Evolutionary conservation across 768 basidiomycete species (phyloP).

Genomic region (Lactarius deliciosus): DNA sequence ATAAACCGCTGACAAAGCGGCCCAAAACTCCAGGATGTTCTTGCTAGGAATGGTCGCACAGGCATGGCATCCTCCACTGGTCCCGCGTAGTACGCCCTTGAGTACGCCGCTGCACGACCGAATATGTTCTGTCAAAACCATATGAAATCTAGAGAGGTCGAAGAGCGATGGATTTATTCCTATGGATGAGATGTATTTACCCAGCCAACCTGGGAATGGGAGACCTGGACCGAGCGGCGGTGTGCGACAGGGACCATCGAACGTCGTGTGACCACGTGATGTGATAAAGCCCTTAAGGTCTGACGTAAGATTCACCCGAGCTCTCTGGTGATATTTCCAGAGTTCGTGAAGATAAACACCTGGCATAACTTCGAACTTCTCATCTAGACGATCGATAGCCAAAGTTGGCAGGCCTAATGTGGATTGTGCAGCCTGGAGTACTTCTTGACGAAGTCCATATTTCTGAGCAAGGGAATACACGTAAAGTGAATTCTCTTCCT

Average conservation of each 20-base stretch:
- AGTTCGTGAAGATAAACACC: conserved; percentile 6
- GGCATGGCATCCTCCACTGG: background rate
- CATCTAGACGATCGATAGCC: background rate
- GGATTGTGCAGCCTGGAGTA: conserved; percentile 9
- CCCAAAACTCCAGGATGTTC: conserved; percentile 9
- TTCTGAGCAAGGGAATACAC: conserved; percentile 9
- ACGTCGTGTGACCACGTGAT: background rate
- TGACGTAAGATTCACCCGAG: background rate
- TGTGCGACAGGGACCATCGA: background rate
- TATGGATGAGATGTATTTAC: background rate
- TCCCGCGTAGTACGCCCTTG: too few species aligned
- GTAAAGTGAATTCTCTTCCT: background rate
- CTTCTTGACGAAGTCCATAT: conserved; percentile 12
- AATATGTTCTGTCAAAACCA: background rate
- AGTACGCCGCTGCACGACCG: too few species aligned
- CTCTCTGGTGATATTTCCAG: conserved; percentile 9
- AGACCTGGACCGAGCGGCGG: background rate
- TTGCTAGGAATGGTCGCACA: background rate
- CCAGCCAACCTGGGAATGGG: background rate
- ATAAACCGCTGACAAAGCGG: background rate
- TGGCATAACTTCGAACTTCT: conserved; percentile 3
- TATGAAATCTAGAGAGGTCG: background rate
- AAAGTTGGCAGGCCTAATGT: background rate
- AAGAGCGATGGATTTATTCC: background rate
- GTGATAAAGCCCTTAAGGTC: background rate